Conservation (phyloP, 345 rosid genomes). For the Linum trigynum region DNA sequence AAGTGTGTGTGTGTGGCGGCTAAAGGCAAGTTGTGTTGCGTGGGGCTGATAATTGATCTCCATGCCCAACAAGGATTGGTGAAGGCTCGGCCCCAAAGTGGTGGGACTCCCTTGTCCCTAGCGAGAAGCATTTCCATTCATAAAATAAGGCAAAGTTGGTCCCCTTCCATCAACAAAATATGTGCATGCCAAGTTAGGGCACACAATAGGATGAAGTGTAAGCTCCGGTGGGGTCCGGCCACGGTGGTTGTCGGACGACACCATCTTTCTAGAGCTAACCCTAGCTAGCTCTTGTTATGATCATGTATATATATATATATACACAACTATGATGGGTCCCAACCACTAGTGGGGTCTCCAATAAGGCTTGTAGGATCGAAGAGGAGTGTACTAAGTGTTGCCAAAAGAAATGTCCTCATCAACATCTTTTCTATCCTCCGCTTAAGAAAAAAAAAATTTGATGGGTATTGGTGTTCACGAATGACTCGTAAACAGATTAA, state of each 20-base stretch:
- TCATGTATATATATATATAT: constrained; percentile 10
- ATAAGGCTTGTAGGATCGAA: constrained; percentile 24
- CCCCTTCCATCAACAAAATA: constrained; percentile 23
- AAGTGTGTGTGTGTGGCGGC: constrained; percentile 42
- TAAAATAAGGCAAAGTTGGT: constrained; percentile 1
- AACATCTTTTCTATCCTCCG: neutral
- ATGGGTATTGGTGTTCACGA: no score
- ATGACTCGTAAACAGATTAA: no score
- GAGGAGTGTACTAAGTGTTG: neutral
- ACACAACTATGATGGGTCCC: constrained; percentile 29
- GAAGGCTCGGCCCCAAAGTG: constrained; percentile 26
- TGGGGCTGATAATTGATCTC: neutral
- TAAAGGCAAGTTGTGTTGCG: constrained; percentile 23
- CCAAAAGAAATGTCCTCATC: no score
- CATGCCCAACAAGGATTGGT: constrained; percentile 21
- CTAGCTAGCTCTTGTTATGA: neutral
- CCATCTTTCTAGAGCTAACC: neutral
- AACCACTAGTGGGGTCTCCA: constrained; percentile 24
- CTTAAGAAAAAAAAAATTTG: neutral
- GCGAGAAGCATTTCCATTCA: no score
- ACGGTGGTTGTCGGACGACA: constrained; percentile 41
- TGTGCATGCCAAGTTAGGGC: constrained; percentile 40
- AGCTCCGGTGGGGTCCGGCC: constrained; percentile 32
- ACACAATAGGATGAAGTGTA: constrained; percentile 37
- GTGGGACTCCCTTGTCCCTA: constrained; percentile 36